phyloP scores from a whole-genome alignment of 768 basidiomycete genomes.

The Daedalea quercina region DNA sequence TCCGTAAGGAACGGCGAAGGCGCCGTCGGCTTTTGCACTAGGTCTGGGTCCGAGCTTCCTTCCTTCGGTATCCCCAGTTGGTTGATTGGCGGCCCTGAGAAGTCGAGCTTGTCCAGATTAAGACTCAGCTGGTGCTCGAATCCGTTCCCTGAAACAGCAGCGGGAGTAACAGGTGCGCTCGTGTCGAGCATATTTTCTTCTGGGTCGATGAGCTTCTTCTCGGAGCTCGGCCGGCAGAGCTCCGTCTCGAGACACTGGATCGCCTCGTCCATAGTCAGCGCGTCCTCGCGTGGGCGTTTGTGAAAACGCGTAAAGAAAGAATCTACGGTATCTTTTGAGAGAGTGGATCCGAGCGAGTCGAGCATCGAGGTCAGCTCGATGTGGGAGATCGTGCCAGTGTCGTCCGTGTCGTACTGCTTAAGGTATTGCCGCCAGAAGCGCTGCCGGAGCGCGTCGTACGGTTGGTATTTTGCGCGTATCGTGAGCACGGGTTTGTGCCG shows the following conservation, averaged over 20 bases:
- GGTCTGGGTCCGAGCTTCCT: constrained; percentile 6
- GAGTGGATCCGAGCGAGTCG: constrained; percentile 92
- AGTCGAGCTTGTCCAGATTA: constrained; percentile 51
- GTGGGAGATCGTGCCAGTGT: constrained; percentile 65
- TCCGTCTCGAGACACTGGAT: constrained; percentile 85
- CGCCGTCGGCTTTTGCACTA: constrained; percentile 4
- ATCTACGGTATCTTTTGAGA: constrained; percentile 71
- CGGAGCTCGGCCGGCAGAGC: constrained; percentile 61
- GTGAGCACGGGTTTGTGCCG: constrained; percentile 65
- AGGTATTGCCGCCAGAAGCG: constrained; percentile 89
- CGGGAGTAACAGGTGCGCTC: constrained; percentile 50
- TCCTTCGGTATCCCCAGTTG: constrained; percentile 12
- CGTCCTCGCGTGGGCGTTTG: constrained; percentile 58
- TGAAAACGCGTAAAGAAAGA: constrained; percentile 72
- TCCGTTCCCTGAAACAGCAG: constrained; percentile 29
- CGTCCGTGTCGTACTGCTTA: constrained; percentile 86
- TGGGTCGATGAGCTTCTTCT: constrained; percentile 59
- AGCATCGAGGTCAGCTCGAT: constrained; percentile 92
- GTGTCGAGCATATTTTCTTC: constrained; percentile 40
- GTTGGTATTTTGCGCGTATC: constrained; percentile 87
- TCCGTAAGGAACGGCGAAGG: constrained; percentile 34
- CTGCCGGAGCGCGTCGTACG: constrained; percentile 87
- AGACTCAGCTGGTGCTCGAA: constrained; percentile 29
- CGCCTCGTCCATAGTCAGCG: constrained; percentile 72
- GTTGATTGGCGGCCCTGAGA: constrained; percentile 46